Percentiles rank a stretch among this genome's conserved stretches.
Evolutionary conservation across 192 early-diverging fungal genomes (phyloP).

Genomic region (Podila verticillata): DNA sequence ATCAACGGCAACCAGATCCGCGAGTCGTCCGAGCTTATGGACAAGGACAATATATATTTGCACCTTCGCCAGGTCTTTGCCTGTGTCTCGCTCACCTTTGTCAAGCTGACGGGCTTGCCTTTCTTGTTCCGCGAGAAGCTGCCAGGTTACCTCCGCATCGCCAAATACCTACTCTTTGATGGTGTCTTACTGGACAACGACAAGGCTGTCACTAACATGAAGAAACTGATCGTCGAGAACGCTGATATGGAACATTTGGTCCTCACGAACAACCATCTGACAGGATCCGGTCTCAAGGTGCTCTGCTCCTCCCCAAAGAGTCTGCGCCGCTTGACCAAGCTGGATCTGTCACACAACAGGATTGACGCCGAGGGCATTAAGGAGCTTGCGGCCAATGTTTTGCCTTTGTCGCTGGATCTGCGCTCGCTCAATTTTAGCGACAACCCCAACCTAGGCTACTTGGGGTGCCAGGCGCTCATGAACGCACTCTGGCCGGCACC

Average conservation of each 20-base stretch:
- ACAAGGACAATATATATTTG: slow-evolving; percentile 46
- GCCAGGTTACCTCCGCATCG: slow-evolving; percentile 17
- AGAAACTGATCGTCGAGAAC: slow-evolving; percentile 40
- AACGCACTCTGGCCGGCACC: slow-evolving; percentile 39
- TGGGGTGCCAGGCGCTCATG: slow-evolving; percentile 23
- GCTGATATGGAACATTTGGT: slow-evolving; percentile 35
- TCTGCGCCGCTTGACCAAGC: slow-evolving; percentile 21
- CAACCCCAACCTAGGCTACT: slow-evolving; percentile 30
- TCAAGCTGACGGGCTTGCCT: slow-evolving; percentile 36
- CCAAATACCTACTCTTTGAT: slow-evolving; percentile 27
- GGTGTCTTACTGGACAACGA: slow-evolving; percentile 47
- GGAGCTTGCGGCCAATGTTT: slow-evolving; percentile 18
- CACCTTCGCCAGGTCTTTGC: slow-evolving; percentile 40
- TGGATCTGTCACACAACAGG: slow-evolving; percentile 38
- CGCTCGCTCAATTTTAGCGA: slow-evolving; percentile 31
- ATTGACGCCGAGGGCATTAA: slow-evolving; percentile 40
- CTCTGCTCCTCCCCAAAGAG: slow-evolving; percentile 31
- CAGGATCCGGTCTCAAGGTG: slow-evolving; percentile 36
- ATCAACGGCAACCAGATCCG: slow-evolving; percentile 39
- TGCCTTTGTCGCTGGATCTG: slow-evolving; percentile 31
- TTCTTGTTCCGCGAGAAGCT: slow-evolving; percentile 40
- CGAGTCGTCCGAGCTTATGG: slow-evolving; percentile 33
- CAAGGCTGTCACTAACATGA: slow-evolving; percentile 46
- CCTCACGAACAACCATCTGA: slow-evolving; percentile 23
- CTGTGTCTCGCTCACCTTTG: slow-evolving; percentile 24